phyloP scores from a whole-genome alignment of 495 filamentous ascomycete species.

The Hypoxylon intermedium region DNA sequence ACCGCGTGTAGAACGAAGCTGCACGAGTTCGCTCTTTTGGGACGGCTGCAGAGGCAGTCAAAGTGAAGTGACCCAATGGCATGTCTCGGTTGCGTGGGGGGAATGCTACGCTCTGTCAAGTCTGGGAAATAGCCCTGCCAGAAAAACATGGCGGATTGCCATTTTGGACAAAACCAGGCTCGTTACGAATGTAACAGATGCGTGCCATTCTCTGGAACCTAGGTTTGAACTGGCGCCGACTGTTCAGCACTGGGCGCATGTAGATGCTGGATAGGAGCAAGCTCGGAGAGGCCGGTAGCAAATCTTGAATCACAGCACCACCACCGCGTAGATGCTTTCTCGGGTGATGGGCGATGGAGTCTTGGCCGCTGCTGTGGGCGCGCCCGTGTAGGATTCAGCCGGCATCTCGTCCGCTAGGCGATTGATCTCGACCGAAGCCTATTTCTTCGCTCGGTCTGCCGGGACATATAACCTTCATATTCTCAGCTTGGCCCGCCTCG shows the following conservation, averaged over 20 bases:
- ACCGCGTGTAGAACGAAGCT: constrained; percentile 31
- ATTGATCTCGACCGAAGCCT: constrained; percentile 35
- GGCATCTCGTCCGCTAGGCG: constrained; percentile 24
- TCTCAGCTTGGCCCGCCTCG: constrained; percentile 35
- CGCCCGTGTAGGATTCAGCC: constrained; percentile 28
- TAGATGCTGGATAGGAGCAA: not conserved
- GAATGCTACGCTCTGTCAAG: constrained; percentile 31
- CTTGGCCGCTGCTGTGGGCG: constrained; percentile 22
- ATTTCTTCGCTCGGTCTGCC: constrained; percentile 27
- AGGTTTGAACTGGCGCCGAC: constrained; percentile 23
- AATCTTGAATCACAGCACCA: constrained; percentile 5
- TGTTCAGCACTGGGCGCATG: not conserved
- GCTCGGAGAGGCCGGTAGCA: not conserved
- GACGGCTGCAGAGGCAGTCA: constrained; percentile 27
- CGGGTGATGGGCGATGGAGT: constrained; percentile 23
- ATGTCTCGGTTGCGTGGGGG: constrained; percentile 30
- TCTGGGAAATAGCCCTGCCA: constrained; percentile 32
- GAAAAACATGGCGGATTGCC: constrained; percentile 31
- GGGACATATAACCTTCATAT: constrained; percentile 25
- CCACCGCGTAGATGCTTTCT: constrained; percentile 13
- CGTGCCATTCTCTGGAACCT: constrained; percentile 14
- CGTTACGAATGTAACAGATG: constrained; percentile 35
- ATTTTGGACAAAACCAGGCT: constrained; percentile 26
- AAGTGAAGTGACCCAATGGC: constrained; percentile 29
- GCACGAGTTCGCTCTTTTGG: constrained; percentile 34